phyloP scores from a whole-genome alignment of 2,329 filamentous ascomycete species.

The Epichloe elymi region DNA sequence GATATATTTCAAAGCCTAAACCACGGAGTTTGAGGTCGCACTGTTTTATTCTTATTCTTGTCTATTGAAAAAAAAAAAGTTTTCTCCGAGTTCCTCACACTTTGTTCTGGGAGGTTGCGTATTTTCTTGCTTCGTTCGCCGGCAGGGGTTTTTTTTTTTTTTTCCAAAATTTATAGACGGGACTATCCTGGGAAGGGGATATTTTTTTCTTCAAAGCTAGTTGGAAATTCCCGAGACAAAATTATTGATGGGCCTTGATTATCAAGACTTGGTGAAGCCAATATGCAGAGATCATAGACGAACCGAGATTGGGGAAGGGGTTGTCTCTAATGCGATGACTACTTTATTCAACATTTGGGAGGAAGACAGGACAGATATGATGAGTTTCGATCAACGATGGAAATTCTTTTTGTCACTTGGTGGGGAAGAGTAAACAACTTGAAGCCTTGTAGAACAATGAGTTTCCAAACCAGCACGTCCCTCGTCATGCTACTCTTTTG shows the following conservation, averaged over 20 bases:
- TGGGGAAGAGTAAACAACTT: background rate
- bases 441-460: background rate
- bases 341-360: background rate
- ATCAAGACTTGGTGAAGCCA: background rate
- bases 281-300: background rate
- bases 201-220: background rate
- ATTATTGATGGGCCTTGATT: background rate
- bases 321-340: background rate
- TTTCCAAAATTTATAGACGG: conserved; percentile 1
- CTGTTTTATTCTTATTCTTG: background rate
- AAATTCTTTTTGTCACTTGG: background rate
- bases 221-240: background rate
- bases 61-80: conserved; percentile 1
- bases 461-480: background rate
- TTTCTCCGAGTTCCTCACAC: background rate
- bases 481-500: background rate
- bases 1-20: background rate
- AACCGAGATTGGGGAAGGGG: background rate
- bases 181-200: background rate
- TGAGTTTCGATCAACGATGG: background rate
- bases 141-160: background rate
- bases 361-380: background rate
- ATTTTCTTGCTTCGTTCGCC: background rate
- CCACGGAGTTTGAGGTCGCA: background rate
- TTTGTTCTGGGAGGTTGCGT: background rate